Base-by-base conservation (phyloP, 2,329 filamentous ascomycete genomes). In the Exserohilum turcica region DNA sequence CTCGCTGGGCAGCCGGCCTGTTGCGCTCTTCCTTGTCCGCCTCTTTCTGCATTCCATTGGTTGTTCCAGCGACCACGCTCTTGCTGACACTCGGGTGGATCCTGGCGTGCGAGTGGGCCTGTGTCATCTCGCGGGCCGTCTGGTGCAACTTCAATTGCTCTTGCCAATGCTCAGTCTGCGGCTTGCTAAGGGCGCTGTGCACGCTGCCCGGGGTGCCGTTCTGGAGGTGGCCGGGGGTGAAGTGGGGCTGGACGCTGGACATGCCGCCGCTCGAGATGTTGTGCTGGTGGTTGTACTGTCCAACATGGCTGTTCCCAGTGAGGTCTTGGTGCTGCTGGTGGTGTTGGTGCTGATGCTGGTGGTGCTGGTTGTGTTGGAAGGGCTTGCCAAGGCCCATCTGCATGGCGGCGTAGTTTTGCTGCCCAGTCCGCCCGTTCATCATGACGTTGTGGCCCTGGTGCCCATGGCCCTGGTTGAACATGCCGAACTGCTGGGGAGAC, bases 61-160 rank as follows among this genome's bases (percentile, higher is more conserved):
- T 76, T 60, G 77, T 75, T 19, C 81, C 77, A 27, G 81, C 77
- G 21, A 84, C 79, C 2, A 89, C 84, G 42, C 84, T 87, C 71
- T 86, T 83, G 67, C 91, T 90, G 67, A 90, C 85, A 54, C 81
- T 83, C 2, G 88, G 87, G 69, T 89, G 87, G 19, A 86, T 82
- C 59, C 88, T 79, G 12, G 88, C 90, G 73, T 93, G 92, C 74
- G 94, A 81, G 82, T 90, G 79, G 72, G 84, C 82, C 82, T 88
- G 76, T 80, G 86, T 78, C 79, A 86, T 79, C 84, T 90, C 67
- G 50, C 84, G 79, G 38, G 90, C 86, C 58, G 91, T 89, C 61
- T 92, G 90, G 59, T 87, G 88, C 67, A 92, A 78, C 57, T 89
- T 86, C 60, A 96, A 77, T 77, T 99, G 94, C 70, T 94, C 88